Conservation (phyloP, 768 basidiomycete genomes). For the Lactarius psammicola region DNA sequence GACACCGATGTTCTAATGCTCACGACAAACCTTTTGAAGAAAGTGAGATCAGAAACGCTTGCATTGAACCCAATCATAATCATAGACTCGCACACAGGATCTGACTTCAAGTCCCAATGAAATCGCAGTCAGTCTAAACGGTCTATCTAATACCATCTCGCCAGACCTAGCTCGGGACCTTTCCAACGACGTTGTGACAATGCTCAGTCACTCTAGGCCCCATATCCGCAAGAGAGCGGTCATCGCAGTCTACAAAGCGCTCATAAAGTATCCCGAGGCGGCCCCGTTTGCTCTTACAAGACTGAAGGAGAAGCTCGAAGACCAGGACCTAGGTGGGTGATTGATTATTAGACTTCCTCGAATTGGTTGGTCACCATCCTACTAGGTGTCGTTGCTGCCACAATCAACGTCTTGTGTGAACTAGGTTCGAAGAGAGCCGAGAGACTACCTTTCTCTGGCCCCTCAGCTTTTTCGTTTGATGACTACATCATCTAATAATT, state of each 20-base stretch:
- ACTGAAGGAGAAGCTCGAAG: constrained; percentile 77
- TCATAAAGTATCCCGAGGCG: constrained; percentile 81
- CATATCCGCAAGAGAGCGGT: constrained; percentile 90
- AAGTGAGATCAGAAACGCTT: constrained; percentile 49
- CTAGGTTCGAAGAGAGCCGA: constrained; percentile 76
- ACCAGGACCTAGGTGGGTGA: constrained; percentile 63
- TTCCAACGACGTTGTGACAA: constrained; percentile 75
- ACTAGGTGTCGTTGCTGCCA: constrained; percentile 90
- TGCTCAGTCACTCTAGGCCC: constrained; percentile 87
- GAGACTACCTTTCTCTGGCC: constrained; percentile 80
- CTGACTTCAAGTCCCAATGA: constrained; percentile 74
- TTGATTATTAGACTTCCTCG: not conserved
- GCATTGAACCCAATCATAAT: constrained; percentile 25
- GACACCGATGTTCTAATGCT: constrained; percentile 98
- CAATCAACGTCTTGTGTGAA: constrained; percentile 94
- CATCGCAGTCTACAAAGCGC: constrained; percentile 75
- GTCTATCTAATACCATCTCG: constrained; percentile 81
- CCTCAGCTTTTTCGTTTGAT: constrained; percentile 92
- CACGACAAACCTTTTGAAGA: constrained; percentile 93
- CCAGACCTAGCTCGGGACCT: constrained; percentile 91
- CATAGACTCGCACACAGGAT: constrained; percentile 53
- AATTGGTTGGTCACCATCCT: not conserved
- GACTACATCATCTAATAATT: constrained; percentile 94
- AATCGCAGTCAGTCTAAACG: constrained; percentile 72
- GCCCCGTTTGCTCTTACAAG: constrained; percentile 61